Base-by-base conservation (phyloP, 768 basidiomycete species). In the Lentinula boryana region DNA sequence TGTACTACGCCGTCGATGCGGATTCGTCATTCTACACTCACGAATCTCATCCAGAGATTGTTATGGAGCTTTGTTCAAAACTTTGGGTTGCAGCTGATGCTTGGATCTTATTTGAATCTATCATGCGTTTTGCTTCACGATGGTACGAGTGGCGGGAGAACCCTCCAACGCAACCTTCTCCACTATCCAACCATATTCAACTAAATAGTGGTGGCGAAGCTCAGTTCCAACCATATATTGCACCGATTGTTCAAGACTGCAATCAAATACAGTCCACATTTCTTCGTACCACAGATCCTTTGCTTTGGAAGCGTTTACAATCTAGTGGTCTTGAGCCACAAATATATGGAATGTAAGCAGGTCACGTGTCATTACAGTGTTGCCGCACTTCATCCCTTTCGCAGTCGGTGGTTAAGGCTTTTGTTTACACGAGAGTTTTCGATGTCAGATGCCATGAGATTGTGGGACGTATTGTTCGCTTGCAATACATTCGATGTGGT, bases 381-480 rank as follows among this genome's bases (percentile, higher is more conserved):
- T 69, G 49, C 69, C 51, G 67, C 44, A 43, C 58, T 27, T 15
- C 10, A 7, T 62, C 23, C 13, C 52, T 54, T 23, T 48, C 18
- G 31, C 63, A 95, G 93, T 61, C 95, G 97, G 33, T 98, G 95
- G 95, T 77, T 98, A 9, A 83, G 97, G 38, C 76, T 98, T 16
- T 77, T 99, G 5, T 98, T 98, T 73, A 95, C 95, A 4, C 82
- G 97, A 51, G 97, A 99, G 72, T 89, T 98, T 66, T 81, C 78
- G 43, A 84, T 98, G 78, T 67, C 76, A 3, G 87, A 92, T 63
- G 84, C 91, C 0, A 85, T 99, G 84, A 78, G 83, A 35, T 69
- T 99, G n/a, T 98, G 97, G 97, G 97, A 99, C 71, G 94, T 89
- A 0, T 71, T 98, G 8, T 96, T 99, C 70, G 93, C 96, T 0